Conservation (phyloP, 768 basidiomycete species). For the Hortiboletus campestris region DNA sequence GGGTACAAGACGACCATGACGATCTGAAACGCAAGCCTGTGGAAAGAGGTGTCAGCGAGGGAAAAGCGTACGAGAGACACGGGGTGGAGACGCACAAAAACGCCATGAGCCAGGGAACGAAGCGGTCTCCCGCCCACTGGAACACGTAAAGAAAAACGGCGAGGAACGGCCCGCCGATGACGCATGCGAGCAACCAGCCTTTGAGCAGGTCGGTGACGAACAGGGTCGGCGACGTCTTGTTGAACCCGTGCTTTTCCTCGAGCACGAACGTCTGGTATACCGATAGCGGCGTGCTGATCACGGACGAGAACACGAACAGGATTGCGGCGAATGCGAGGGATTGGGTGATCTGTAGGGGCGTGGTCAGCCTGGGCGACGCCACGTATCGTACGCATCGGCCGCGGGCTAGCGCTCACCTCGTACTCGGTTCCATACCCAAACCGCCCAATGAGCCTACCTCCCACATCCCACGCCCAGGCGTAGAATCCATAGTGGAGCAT, state of each 20-base stretch:
- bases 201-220: conserved; percentile 83
- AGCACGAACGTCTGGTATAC: conserved; percentile 90
- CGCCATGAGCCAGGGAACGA: conserved; percentile 91
- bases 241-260: conserved; percentile 95
- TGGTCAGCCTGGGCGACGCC: no score
- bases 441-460: conserved; percentile 48
- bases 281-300: conserved; percentile 72
- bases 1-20: conserved; percentile 82
- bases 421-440: conserved; percentile 69
- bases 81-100: conserved; percentile 64
- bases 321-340: conserved; percentile 75
- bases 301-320: conserved; percentile 60
- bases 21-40: conserved; percentile 78
- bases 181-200: conserved; percentile 66
- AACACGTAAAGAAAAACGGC: conserved; percentile 86
- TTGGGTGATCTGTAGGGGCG: conserved; percentile 52
- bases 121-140: conserved; percentile 89
- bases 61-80: background rate
- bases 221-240: conserved; percentile 80
- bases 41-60: background rate
- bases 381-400: background rate
- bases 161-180: conserved; percentile 81
- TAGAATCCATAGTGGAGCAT: conserved; percentile 78
- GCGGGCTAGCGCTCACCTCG: conserved; percentile 53
- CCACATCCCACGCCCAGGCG: conserved; percentile 76